Conservation (phyloP, 2,329 filamentous ascomycete species). For the Colletotrichum sp. region DNA sequence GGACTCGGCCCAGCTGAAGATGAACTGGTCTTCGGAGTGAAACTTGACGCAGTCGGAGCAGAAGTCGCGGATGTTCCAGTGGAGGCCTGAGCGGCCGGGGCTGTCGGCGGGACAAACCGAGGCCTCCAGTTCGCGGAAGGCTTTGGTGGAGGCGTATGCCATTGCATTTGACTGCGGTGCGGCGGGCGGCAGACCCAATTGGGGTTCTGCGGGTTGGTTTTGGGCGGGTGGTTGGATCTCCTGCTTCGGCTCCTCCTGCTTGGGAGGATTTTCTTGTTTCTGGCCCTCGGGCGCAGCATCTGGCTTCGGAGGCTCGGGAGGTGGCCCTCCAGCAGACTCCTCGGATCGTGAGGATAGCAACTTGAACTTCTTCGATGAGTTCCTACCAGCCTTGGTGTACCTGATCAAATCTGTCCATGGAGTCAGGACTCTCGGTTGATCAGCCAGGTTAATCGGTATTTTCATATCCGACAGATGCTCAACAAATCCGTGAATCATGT, state of each 20-base stretch:
- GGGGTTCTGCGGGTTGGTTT: not conserved
- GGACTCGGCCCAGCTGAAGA: constrained; percentile 68
- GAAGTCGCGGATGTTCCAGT: constrained; percentile 68
- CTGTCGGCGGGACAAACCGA: constrained; percentile 68
- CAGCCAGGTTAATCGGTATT: constrained; percentile 80
- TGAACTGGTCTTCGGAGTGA: constrained; percentile 71
- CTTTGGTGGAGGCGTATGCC: constrained; percentile 19
- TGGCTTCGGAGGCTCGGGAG: constrained; percentile 6
- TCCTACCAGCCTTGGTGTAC: constrained; percentile 30
- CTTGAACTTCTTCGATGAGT: constrained; percentile 39
- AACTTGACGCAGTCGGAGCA: constrained; percentile 67
- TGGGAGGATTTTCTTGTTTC: not conserved
- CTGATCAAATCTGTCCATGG: constrained; percentile 65
- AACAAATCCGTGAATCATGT: constrained; percentile 75
- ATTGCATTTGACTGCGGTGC: not conserved
- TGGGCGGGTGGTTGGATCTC: not conserved
- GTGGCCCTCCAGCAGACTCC: not conserved
- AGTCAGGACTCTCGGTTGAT: constrained; percentile 74
- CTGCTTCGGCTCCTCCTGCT: not conserved
- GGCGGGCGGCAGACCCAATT: not conserved
- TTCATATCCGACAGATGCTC: constrained; percentile 82
- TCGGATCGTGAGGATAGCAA: constrained; percentile 55
- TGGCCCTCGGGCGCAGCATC: not conserved
- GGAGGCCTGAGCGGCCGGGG: constrained; percentile 58
- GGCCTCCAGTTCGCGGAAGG: constrained; percentile 46